phyloP scores from a whole-genome alignment of 495 filamentous ascomycete species.

The Annulohypoxylon nitens region DNA sequence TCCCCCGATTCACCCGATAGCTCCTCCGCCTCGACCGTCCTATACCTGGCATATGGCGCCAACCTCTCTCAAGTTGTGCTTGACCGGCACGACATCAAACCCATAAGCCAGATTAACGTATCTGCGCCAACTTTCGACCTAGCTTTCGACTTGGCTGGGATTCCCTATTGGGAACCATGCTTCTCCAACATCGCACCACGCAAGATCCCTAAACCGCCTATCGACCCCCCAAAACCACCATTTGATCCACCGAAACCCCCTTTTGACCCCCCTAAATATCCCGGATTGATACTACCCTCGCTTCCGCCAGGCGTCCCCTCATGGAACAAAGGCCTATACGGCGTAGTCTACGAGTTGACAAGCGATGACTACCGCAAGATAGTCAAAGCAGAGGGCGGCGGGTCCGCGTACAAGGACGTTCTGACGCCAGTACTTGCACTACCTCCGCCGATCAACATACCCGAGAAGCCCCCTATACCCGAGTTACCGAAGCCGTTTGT shows the following conservation, averaged over 20 bases:
- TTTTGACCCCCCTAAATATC: slow-evolving; percentile 19
- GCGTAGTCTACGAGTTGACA: slow-evolving; percentile 95
- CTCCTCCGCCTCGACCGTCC: slow-evolving; percentile 64
- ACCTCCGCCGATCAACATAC: slow-evolving; percentile 58
- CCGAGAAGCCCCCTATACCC: slow-evolving; percentile 58
- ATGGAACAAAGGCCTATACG: slow-evolving; percentile 86
- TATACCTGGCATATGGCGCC: slow-evolving; percentile 96
- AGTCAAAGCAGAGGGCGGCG: slow-evolving; percentile 90
- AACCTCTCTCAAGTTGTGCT: slow-evolving; percentile 86
- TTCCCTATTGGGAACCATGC: slow-evolving; percentile 91
- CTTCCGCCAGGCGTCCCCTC: slow-evolving; percentile 59
- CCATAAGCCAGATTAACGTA: slow-evolving; percentile 82
- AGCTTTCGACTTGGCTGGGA: slow-evolving; percentile 85
- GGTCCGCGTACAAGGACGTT: slow-evolving; percentile 84
- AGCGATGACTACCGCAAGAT: slow-evolving; percentile 83
- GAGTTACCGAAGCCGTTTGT: slow-evolving; percentile 59
- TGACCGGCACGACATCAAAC: slow-evolving; percentile 79
- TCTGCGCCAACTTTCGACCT: slow-evolving; percentile 80
- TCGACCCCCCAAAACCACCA: slow-evolving; percentile 48
- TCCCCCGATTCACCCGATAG: slow-evolving; percentile 32
- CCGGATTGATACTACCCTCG: slow-evolving; percentile 29
- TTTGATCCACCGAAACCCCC: slow-evolving; percentile 47
- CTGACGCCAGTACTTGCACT: slow-evolving; percentile 80
- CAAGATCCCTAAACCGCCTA: slow-evolving; percentile 56
- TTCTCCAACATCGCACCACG: slow-evolving; percentile 84